These are phyloP conservation scores for Eimeria zaria DNA, from an alignment of 169 alveolate genomes.

Conservation along the genomic window DNA sequence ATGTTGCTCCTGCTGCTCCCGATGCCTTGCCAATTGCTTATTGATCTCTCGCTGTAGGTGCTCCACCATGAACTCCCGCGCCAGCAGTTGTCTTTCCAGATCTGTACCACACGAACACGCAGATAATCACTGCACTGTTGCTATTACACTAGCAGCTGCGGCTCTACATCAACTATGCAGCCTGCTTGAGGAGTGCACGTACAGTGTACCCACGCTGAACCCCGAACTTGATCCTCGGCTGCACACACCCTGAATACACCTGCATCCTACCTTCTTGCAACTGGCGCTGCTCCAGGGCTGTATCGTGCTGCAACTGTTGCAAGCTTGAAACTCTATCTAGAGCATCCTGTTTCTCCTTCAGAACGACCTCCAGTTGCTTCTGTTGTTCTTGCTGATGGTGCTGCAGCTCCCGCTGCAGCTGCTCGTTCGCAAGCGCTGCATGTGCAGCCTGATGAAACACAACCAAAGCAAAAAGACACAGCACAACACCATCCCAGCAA, in stretches of 20 bases:
- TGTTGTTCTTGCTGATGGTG: constrained; percentile 10
- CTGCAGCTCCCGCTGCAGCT: constrained; percentile 36
- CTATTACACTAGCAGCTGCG: background rate
- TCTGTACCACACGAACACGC: background rate
- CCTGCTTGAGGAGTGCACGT: background rate
- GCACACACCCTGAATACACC: background rate
- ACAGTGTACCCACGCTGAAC: background rate
- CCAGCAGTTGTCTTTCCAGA: constrained; percentile 36
- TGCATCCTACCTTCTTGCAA: constrained; percentile 33
- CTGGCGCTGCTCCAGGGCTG: background rate
- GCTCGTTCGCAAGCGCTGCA: background rate
- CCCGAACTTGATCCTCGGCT: background rate
- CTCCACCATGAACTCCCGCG: constrained; percentile 68
- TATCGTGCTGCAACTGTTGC: constrained; percentile 44
- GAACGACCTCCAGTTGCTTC: background rate
- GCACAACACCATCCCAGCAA: background rate
- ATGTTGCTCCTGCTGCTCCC: constrained; percentile 38
- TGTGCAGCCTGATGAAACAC: constrained; percentile 6
- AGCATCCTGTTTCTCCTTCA: constrained; percentile 48
- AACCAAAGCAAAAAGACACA: background rate
- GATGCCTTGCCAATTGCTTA: constrained; percentile 18
- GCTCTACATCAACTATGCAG: background rate
- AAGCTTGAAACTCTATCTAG: background rate
- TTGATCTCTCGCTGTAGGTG: constrained; percentile 27
- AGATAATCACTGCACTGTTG: background rate